Evolutionary conservation across 2,329 filamentous ascomycete species (phyloP).

Genomic region (Aureobasidium musti): DNA sequence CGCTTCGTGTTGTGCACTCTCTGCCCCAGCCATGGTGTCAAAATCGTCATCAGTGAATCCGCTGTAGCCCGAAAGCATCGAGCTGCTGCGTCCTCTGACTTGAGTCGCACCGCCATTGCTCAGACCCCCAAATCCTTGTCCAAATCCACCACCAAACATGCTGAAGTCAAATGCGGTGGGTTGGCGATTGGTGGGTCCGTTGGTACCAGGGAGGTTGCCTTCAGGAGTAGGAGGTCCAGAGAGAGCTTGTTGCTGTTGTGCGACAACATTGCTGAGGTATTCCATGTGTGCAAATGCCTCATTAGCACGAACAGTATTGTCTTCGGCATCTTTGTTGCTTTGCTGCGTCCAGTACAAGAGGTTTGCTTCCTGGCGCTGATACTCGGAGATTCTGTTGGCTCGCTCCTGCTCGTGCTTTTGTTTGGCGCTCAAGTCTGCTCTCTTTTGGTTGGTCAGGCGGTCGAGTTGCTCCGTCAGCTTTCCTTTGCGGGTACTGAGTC

Average conservation of each 20-base stretch:
- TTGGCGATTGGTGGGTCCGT: conserved; percentile 32
- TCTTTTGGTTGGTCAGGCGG: conserved; percentile 69
- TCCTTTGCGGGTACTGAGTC: conserved; percentile 68
- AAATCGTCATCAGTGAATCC: conserved; percentile 51
- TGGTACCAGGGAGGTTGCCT: conserved; percentile 58
- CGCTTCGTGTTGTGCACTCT: conserved; percentile 19
- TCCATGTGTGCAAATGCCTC: conserved; percentile 45
- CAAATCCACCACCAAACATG: conserved; percentile 31
- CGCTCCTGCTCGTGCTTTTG: conserved; percentile 41
- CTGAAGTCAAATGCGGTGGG: conserved; percentile 33
- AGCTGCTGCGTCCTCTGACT: conserved; percentile 53
- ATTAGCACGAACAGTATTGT: conserved; percentile 46
- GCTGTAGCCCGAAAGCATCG: conserved; percentile 55
- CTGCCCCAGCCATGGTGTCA: conserved; percentile 27
- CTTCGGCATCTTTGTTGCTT: conserved; percentile 42
- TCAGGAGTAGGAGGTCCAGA: conserved; percentile 56
- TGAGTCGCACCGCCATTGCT: conserved; percentile 36
- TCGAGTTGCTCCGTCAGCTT: conserved; percentile 73
- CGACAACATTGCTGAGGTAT: conserved; percentile 36
- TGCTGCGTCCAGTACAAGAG: conserved; percentile 44
- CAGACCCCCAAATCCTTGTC: conserved; percentile 9
- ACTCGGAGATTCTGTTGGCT: conserved; percentile 34
- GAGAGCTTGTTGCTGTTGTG: conserved; percentile 34
- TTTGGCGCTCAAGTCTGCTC: conserved; percentile 47
- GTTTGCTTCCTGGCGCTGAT: conserved; percentile 46